Conservation (phyloP, 345 rosid species). For the Eucalyptus virginea region DNA sequence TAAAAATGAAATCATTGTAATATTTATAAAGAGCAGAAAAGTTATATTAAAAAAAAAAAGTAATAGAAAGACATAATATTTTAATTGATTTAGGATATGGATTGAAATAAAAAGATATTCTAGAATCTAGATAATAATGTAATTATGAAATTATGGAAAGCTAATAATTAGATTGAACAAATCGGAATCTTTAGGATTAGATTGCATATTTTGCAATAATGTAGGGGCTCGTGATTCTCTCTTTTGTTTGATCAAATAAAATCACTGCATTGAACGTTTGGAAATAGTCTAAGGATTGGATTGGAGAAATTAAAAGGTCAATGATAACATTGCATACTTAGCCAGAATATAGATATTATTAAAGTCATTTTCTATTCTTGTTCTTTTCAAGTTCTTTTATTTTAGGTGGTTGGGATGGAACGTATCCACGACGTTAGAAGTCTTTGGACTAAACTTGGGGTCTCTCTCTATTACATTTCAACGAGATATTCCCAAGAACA, state of each 20-base stretch:
- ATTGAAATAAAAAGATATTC: neutral
- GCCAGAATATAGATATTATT: neutral
- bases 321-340: neutral
- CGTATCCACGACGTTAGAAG: neutral
- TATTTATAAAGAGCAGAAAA: neutral
- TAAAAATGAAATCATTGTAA: neutral
- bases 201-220: neutral
- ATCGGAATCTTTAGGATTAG: neutral
- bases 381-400: neutral
- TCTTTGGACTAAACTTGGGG: neutral
- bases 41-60: neutral
- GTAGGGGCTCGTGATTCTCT: neutral
- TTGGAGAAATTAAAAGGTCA: neutral
- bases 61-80: neutral
- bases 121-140: neutral
- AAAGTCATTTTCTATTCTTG: neutral
- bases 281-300: neutral
- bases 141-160: neutral
- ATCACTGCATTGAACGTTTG: neutral
- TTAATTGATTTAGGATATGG: neutral
- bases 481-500: neutral
- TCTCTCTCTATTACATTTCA: neutral
- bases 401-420: neutral
- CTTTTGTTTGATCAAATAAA: neutral
- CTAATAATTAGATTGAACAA: neutral